Conservation (phyloP, 2,329 filamentous ascomycete genomes). For the Penicillium sp. region DNA sequence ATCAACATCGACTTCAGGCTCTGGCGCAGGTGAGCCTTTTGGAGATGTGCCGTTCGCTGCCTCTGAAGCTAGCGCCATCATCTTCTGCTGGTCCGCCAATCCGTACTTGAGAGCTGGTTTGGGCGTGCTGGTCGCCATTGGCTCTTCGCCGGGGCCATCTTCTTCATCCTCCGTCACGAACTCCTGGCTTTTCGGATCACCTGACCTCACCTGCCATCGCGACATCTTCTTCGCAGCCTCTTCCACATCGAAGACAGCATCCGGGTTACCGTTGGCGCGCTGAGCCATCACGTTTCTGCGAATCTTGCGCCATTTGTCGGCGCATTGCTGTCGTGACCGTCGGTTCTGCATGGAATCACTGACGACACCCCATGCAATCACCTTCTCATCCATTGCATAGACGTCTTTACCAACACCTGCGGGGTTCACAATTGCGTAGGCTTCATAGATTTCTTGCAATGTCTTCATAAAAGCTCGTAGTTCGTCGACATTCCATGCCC, state of each 20-base stretch:
- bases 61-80: not conserved
- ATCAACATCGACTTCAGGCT: not conserved
- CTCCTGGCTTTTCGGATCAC: slow-evolving; percentile 14
- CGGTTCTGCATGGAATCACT: slow-evolving; percentile 28
- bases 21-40: not conserved
- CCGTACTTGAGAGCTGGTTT: not conserved
- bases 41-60: not conserved
- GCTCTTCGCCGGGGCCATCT: slow-evolving; percentile 10
- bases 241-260: slow-evolving; percentile 26
- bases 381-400: slow-evolving; percentile 34
- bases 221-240: slow-evolving; percentile 2
- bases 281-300: slow-evolving; percentile 16
- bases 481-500: slow-evolving; percentile 38
- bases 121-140: not conserved
- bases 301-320: slow-evolving; percentile 40
- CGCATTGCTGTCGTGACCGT: slow-evolving; percentile 39
- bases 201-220: slow-evolving; percentile 8
- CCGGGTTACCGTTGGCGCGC: slow-evolving; percentile 21
- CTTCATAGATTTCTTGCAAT: slow-evolving; percentile 24
- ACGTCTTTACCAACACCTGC: slow-evolving; percentile 31
- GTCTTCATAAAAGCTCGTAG: slow-evolving; percentile 24
- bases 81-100: not conserved
- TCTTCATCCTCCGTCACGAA: slow-evolving; percentile 17
- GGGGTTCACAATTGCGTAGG: slow-evolving; percentile 12
- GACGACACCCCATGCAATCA: slow-evolving; percentile 31